A percentile compares a stretch with the other conserved stretches of the same genome.
phyloP scores from a whole-genome alignment of 768 basidiomycete genomes.

The Russula emetica region DNA sequence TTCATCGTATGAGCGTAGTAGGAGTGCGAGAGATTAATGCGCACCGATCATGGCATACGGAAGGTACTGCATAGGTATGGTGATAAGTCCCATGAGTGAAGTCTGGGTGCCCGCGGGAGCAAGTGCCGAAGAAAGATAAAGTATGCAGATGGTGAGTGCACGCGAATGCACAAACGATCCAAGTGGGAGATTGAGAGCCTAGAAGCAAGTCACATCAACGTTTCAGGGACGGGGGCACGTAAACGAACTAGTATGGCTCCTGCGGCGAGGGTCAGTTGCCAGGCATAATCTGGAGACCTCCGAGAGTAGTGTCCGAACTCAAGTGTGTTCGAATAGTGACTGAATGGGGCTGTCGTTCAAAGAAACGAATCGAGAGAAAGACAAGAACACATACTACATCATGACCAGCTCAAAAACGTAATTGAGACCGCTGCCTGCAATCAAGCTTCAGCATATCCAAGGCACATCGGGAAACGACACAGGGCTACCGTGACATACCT shows the following conservation, averaged over 20 bases:
- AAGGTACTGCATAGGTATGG: conserved; percentile 65
- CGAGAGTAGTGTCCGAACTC: conserved; percentile 56
- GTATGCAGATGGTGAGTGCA: conserved; percentile 61
- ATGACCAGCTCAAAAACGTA: conserved; percentile 66
- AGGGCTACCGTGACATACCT: conserved; percentile 38
- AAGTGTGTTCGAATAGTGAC: conserved; percentile 60
- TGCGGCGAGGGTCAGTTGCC: conserved; percentile 59
- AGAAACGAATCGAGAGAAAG: neutral
- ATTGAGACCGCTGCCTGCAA: conserved; percentile 45
- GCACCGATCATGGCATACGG: conserved; percentile 65
- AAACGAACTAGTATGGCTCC: conserved; percentile 51
- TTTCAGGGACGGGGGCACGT: neutral
- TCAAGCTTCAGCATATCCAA: neutral
- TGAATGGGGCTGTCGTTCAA: conserved; percentile 32
- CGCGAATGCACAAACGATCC: conserved; percentile 52
- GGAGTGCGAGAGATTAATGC: neutral
- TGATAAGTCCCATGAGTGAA: conserved; percentile 75
- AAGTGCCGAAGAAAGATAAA: conserved; percentile 64
- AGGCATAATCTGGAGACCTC: conserved; percentile 71
- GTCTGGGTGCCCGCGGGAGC: conserved; percentile 63
- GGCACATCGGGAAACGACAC: neutral
- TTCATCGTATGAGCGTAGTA: neutral
- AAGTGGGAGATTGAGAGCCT: conserved; percentile 61
- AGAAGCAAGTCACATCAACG: neutral
- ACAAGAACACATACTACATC: conserved; percentile 53